Evolutionary conservation across 148 eudicot genomes (phyloP).

Genomic region (Diospyros kaki): DNA sequence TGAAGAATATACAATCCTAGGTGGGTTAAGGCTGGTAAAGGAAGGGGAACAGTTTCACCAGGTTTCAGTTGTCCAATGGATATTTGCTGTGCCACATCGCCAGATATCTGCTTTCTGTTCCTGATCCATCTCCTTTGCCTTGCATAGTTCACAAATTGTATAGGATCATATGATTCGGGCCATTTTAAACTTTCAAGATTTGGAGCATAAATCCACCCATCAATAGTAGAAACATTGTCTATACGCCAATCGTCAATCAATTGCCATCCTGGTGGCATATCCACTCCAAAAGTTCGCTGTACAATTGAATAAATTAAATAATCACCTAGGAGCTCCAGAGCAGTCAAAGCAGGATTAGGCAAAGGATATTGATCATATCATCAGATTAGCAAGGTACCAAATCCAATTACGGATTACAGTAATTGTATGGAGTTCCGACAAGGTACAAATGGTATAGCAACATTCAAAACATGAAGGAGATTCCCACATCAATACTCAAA

Average conservation of each 20-base stretch:
- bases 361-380: neutral
- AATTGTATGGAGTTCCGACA: neutral
- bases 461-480: neutral
- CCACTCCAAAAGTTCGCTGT: constrained; percentile 49
- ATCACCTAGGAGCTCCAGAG: constrained; percentile 12
- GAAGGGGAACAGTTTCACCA: constrained; percentile 73
- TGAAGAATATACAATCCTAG: constrained; percentile 48
- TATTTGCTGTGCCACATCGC: constrained; percentile 38
- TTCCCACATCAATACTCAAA: neutral
- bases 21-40: constrained; percentile 61
- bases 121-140: constrained; percentile 87
- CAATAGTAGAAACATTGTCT: constrained; percentile 48
- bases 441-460: neutral
- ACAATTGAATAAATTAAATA: constrained; percentile 17
- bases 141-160: constrained; percentile 39
- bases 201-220: constrained; percentile 94
- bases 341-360: neutral
- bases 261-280: constrained; percentile 64
- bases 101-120: constrained; percentile 44
- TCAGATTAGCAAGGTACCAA: neutral
- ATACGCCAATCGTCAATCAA: constrained; percentile 94
- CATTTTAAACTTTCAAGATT: constrained; percentile 56
- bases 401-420: neutral
- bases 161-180: constrained; percentile 61
- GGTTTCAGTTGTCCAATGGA: constrained; percentile 59